Evolutionary conservation across 1,284 basidiomycete species (phyloP).

Genomic region (Sporisorium iseilematis-ciliati): DNA sequence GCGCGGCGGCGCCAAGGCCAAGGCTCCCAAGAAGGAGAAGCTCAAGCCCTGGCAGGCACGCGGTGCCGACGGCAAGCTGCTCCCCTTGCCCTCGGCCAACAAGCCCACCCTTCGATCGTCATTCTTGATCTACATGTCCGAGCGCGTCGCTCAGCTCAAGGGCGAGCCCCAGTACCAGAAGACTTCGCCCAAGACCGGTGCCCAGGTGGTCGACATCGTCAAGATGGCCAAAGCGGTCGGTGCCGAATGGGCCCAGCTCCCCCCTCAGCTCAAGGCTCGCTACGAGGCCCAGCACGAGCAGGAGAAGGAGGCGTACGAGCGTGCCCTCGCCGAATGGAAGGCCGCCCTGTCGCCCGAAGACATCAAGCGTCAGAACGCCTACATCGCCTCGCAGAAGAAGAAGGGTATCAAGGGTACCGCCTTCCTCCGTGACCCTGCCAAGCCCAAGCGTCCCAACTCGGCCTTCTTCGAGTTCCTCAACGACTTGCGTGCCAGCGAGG

Average conservation of each 20-base stretch:
- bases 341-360: conserved; percentile 61
- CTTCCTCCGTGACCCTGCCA: conserved; percentile 57
- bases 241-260: conserved; percentile 57
- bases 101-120: conserved; percentile 60
- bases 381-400: conserved; percentile 58
- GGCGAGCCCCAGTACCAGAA: conserved; percentile 49
- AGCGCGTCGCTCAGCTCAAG: conserved; percentile 54
- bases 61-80: conserved; percentile 58
- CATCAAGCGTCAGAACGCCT: conserved; percentile 65
- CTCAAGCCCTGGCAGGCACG: conserved; percentile 59
- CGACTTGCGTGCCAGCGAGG: conserved; percentile 50
- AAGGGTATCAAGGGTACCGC: conserved; percentile 54
- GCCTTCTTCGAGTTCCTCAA: conserved; percentile 63
- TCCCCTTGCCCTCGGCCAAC: conserved; percentile 62
- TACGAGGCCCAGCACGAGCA: conserved; percentile 54
- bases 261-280: conserved; percentile 45
- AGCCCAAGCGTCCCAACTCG: conserved; percentile 59
- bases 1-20: conserved; percentile 39
- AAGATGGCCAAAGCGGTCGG: conserved; percentile 52
- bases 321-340: conserved; percentile 58
- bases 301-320: conserved; percentile 56
- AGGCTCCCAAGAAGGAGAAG: conserved; percentile 58
- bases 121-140: conserved; percentile 62
- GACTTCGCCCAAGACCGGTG: conserved; percentile 51
- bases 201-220: conserved; percentile 55